Evolutionary conservation across 2,329 filamentous ascomycete genomes (phyloP).

Genomic region (Penicillium sp.): DNA sequence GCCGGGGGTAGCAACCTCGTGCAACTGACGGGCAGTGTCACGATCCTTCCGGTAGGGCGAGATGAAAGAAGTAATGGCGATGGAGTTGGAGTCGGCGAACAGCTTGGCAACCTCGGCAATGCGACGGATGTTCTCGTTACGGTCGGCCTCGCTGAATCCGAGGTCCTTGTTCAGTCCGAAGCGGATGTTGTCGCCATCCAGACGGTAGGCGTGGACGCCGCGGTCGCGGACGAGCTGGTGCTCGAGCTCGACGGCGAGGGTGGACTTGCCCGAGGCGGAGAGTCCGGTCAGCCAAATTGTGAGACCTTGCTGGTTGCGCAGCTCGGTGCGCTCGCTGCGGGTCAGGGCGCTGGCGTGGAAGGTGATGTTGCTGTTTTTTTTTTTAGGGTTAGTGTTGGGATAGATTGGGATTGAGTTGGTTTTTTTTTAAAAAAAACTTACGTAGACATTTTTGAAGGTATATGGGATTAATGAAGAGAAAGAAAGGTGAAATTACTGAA

Average conservation of each 20-base stretch:
- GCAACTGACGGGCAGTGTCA: conserved; percentile 75
- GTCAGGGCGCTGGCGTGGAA: conserved; percentile 47
- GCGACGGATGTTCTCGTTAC: conserved; percentile 95
- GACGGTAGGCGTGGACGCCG: conserved; percentile 79
- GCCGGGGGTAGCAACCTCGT: conserved; percentile 60
- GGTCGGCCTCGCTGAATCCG: conserved; percentile 87
- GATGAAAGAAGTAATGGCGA: conserved; percentile 95
- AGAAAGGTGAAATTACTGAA: neutral
- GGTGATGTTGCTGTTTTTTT: conserved; percentile 45
- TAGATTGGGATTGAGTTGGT: neutral
- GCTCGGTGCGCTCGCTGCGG: conserved; percentile 41
- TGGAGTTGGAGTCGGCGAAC: conserved; percentile 84
- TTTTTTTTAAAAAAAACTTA: conserved; percentile 22
- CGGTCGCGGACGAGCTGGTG: conserved; percentile 79
- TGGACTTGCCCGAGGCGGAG: conserved; percentile 94
- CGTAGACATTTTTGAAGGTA: conserved; percentile 37
- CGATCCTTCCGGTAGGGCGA: conserved; percentile 89
- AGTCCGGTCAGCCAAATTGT: conserved; percentile 98
- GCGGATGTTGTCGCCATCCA: conserved; percentile 97
- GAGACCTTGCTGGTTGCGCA: conserved; percentile 80
- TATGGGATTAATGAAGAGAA: neutral
- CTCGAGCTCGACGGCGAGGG: conserved; percentile 92
- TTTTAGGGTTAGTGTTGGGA: conserved; percentile 3
- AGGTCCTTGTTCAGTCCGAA: conserved; percentile 98
- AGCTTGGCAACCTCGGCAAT: conserved; percentile 97